Conservation (phyloP, 1,284 basidiomycete species). For the Microbotryum silenes-acaulis region DNA sequence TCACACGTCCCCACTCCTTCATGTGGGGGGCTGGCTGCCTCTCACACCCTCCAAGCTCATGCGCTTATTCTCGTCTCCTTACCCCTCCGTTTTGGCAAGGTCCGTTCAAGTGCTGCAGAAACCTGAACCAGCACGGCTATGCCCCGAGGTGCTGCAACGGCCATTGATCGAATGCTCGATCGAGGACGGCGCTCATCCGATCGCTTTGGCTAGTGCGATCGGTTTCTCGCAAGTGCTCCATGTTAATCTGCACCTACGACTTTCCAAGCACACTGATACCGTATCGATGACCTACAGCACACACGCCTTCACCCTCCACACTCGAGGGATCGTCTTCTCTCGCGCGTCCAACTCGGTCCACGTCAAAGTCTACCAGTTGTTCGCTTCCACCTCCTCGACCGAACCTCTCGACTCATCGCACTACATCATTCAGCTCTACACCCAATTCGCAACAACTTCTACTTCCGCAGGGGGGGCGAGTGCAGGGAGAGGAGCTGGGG, state of each 20-base stretch:
- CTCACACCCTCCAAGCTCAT: neutral
- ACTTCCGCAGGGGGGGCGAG: neutral
- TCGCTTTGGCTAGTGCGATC: conserved; percentile 5
- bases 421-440: conserved; percentile 8
- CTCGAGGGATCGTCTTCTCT: conserved; percentile 12
- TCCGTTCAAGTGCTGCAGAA: conserved; percentile 8
- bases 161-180: conserved; percentile 17
- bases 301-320: neutral
- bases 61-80: neutral
- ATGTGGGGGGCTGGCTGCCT: neutral
- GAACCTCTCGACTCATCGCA: conserved; percentile 9
- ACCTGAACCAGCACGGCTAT: conserved; percentile 15
- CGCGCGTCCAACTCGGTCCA: conserved; percentile 1
- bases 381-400: conserved; percentile 2
- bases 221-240: conserved; percentile 5
- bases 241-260: neutral
- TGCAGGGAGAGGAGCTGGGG: neutral
- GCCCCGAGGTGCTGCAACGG: conserved; percentile 14
- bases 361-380: conserved; percentile 17
- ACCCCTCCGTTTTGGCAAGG: neutral
- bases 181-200: conserved; percentile 13
- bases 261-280: too few relatives aligned
- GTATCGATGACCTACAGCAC: neutral
- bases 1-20: neutral
- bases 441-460: conserved; percentile 5